phyloP scores from a whole-genome alignment of 1,284 basidiomycete genomes.

The Lentinula novae-zelandiae region DNA sequence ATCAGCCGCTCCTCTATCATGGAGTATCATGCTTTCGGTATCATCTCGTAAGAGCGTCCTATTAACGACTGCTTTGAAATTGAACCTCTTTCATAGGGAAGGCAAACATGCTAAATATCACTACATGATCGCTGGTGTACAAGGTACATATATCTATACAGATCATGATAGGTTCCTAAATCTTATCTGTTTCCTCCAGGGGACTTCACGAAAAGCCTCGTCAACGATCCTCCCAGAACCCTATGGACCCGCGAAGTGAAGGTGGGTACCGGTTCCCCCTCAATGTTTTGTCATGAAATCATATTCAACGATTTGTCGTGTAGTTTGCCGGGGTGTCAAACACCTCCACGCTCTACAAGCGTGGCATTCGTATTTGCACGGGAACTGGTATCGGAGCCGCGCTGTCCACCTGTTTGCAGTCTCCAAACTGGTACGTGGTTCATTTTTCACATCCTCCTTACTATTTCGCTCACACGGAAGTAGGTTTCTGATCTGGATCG shows the following conservation, averaged over 20 bases:
- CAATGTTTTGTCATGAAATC: background rate
- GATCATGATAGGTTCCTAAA: background rate
- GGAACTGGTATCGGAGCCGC: slow-evolving; percentile 77
- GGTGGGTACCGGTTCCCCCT: slow-evolving; percentile 30
- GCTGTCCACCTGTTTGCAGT: slow-evolving; percentile 71
- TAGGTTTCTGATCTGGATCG: slow-evolving; percentile 79
- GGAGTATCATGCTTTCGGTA: slow-evolving; percentile 64
- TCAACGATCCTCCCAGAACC: slow-evolving; percentile 60
- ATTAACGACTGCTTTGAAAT: background rate
- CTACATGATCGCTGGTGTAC: slow-evolving; percentile 75
- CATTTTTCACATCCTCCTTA: slow-evolving; percentile 10
- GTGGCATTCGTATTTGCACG: slow-evolving; percentile 74
- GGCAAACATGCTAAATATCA: slow-evolving; percentile 67
- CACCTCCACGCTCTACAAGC: slow-evolving; percentile 68
- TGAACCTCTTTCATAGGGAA: slow-evolving; percentile 40
- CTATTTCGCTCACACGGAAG: slow-evolving; percentile 12
- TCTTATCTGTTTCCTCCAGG: slow-evolving; percentile 29
- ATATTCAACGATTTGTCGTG: background rate
- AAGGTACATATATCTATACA: slow-evolving; percentile 40
- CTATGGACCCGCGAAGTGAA: slow-evolving; percentile 75
- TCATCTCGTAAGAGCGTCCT: slow-evolving; percentile 42
- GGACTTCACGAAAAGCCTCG: slow-evolving; percentile 69
- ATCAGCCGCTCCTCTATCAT: slow-evolving; percentile 52
- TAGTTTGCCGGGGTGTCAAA: slow-evolving; percentile 77
- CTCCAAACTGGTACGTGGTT: slow-evolving; percentile 56